Conservation (phyloP, 371 early-diverging fungal genomes). For the Phascolomyces articulosus region DNA sequence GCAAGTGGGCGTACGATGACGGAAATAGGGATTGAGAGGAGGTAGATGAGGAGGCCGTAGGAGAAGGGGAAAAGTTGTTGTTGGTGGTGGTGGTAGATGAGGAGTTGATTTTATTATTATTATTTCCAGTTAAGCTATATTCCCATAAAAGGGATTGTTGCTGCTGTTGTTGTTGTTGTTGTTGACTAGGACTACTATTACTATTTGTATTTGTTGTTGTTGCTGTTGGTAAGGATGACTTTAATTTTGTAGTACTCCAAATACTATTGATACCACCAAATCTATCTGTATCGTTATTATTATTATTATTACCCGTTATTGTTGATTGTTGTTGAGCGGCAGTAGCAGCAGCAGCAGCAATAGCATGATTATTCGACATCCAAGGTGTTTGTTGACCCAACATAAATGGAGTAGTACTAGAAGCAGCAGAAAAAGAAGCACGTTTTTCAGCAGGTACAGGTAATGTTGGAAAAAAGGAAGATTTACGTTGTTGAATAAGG, state of each 20-base stretch:
- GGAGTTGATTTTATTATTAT: neutral
- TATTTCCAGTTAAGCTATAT: neutral
- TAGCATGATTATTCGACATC: neutral
- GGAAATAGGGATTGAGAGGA: constrained; percentile 18
- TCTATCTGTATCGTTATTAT: neutral
- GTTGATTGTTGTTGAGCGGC: neutral
- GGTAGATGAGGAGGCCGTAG: constrained; percentile 17
- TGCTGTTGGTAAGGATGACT: constrained; percentile 17
- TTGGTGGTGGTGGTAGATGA: too few species aligned
- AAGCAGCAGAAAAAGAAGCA: constrained; percentile 10
- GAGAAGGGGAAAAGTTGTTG: constrained; percentile 13
- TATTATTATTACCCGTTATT: too few species aligned
- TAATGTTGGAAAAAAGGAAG: constrained; percentile 8
- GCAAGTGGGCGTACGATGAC: neutral
- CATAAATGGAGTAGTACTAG: neutral
- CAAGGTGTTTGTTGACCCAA: constrained; percentile 1
- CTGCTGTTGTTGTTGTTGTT: constrained; percentile 13
- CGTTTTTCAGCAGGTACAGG: constrained; percentile 10
- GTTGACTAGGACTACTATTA: too few species aligned
- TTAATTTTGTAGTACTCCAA: constrained; percentile 9
- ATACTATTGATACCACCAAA: constrained; percentile 11
- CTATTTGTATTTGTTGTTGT: too few species aligned
- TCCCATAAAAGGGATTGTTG: constrained; percentile 16
- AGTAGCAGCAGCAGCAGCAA: neutral
- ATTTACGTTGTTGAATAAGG: constrained; percentile 12